Evolutionary conservation across 2,329 filamentous ascomycete species (phyloP), one percentile per base, ranked within the genome.

Genomic region (Metarhizium humberi): DNA sequence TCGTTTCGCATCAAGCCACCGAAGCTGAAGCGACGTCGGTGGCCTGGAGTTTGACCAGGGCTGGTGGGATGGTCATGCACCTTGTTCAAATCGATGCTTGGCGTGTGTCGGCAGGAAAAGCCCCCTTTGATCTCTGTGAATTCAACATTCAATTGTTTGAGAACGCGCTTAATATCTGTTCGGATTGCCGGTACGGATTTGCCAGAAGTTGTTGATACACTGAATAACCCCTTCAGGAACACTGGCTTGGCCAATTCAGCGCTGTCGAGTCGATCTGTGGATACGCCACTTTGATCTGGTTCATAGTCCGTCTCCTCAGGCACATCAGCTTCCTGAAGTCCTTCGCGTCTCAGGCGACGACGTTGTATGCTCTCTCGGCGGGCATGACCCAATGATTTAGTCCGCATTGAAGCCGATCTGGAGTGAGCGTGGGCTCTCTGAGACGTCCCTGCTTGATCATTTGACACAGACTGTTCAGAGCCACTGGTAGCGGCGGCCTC

Each of bases 181-280:
- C 92, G 85, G 59, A 99, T 99, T 57, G 90, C 84, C 1, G 85
- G 77, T 11, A 97, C 82, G 1, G 92, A 90, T 67, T 95, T 95
- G 66, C 86, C 94, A 56, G 91, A 96, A 6, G 94, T 99, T 0
- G 94, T 99, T 4, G 90, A 95, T 54, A 97, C 94, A 64, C 92
- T 97, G 74, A 99, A 97, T 18, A 99, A 78, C 4, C 94, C 94
- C 71, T 97, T 99, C 56, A 99, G 81, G 69, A 88, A 97, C 3
- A 97, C 94, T 0, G 94, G 94, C 69, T 96, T 96, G 53, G 92
- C 86, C 58, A 92, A 82, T 61, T 95, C 90, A 5, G 87, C 85
- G 61, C 82, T 84, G 58, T 83, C 79, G 10, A 86, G 69, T 29
- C 80, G 74, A 45, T 86, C 83, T 2, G 78, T 82, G 8, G 83